Evolutionary conservation across 2,329 filamentous ascomycete genomes (phyloP).

Genomic region (Cercospora sojina): DNA sequence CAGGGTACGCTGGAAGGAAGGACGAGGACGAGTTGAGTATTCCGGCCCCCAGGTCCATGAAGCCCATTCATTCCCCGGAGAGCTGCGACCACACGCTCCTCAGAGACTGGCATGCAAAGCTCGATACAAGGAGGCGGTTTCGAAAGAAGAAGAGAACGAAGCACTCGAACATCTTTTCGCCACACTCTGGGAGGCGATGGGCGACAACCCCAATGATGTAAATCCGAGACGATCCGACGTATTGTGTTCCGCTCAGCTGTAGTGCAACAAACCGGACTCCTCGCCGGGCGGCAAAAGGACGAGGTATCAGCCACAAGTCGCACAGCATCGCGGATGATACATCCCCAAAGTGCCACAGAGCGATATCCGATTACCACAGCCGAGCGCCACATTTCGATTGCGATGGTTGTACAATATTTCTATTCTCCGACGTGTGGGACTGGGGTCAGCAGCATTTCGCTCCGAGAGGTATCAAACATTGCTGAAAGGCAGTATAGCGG

Average conservation of each 20-base stretch:
- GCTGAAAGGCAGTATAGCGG: background rate
- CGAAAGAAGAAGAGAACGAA: too few species aligned
- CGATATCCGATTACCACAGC: background rate
- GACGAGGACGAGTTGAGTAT: constrained; percentile 1
- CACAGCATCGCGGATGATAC: background rate
- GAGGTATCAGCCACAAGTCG: background rate
- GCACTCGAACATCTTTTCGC: too few species aligned
- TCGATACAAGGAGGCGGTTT: too few species aligned
- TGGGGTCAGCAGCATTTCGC: background rate
- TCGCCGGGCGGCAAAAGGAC: background rate
- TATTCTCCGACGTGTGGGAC: background rate
- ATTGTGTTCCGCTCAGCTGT: background rate
- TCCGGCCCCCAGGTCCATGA: too few species aligned
- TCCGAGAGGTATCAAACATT: background rate
- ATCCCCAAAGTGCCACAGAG: background rate
- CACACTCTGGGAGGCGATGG: too few species aligned
- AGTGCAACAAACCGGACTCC: background rate
- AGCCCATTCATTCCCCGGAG: too few species aligned
- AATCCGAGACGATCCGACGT: background rate
- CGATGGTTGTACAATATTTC: background rate
- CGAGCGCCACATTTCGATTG: background rate
- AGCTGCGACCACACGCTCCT: too few species aligned
- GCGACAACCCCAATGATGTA: background rate
- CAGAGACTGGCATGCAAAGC: too few species aligned
- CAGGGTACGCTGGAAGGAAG: constrained; percentile 7